Evolutionary conservation across 169 alveolate genomes (phyloP).

Genomic region (Cystoisospora suis): DNA sequence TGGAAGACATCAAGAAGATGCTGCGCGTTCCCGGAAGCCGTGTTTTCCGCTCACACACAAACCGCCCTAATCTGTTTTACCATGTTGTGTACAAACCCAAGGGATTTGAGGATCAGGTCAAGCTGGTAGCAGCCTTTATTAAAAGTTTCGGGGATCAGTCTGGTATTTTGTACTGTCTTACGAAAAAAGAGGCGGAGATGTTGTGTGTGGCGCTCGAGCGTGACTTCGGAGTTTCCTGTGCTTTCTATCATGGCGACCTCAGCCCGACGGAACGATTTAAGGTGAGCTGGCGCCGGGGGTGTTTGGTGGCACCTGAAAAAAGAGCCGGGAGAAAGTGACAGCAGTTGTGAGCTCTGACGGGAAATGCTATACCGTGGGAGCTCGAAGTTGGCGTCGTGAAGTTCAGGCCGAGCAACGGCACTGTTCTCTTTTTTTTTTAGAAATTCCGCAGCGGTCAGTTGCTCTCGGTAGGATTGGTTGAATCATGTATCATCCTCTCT

Average conservation of each 20-base stretch:
- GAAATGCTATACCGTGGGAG: no score
- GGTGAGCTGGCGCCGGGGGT: no score
- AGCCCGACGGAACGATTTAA: no score
- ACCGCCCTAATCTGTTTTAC: conserved; percentile 55
- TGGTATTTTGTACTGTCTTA: conserved; percentile 26
- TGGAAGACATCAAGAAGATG: conserved; percentile 63
- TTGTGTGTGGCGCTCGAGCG: conserved; percentile 83
- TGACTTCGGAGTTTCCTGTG: conserved; percentile 74
- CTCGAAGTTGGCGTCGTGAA: no score
- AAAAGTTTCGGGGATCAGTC: background rate
- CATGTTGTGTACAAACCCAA: conserved; percentile 51
- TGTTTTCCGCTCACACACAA: conserved; percentile 35
- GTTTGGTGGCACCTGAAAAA: no score
- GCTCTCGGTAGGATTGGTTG: no score
- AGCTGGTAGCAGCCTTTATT: conserved; percentile 5
- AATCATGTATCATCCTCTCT: no score
- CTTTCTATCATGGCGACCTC: conserved; percentile 35
- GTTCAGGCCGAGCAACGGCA: no score
- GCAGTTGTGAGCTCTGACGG: no score
- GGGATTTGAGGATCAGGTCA: background rate
- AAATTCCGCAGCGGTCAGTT: no score
- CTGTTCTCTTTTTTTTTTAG: no score
- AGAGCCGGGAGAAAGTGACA: no score
- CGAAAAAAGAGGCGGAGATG: conserved; percentile 92
- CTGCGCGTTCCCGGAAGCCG: conserved; percentile 15